phyloP scores from a whole-genome alignment of 2,329 filamentous ascomycete genomes.

The Passalora sequoiae region DNA sequence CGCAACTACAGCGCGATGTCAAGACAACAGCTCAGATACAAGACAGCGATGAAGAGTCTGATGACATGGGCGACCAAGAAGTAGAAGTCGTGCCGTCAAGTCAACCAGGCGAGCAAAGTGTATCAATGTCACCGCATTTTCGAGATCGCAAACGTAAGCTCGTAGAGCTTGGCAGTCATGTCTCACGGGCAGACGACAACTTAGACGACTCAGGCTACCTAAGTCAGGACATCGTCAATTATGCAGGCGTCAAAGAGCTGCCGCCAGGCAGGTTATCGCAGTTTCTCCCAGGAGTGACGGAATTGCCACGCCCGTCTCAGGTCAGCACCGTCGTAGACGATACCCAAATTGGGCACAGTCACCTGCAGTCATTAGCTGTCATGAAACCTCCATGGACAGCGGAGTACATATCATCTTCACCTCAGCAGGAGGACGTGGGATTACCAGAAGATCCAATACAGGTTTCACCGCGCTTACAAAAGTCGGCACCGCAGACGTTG shows the following conservation, averaged over 20 bases:
- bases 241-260: too few species aligned
- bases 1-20: conserved; percentile 11
- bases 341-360: neutral
- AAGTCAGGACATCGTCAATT: neutral
- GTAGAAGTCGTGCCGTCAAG: conserved; percentile 9
- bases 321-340: conserved; percentile 11
- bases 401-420: conserved; percentile 1
- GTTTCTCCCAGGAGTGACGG: neutral
- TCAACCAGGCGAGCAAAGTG: conserved; percentile 6
- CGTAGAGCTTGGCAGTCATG: neutral
- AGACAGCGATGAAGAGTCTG: neutral
- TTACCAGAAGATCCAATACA: conserved; percentile 1
- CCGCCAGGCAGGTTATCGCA: too few species aligned
- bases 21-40: neutral
- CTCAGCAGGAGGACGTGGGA: neutral
- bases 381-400: neutral
- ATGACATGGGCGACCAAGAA: conserved; percentile 3
- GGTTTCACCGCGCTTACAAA: neutral
- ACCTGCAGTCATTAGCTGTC: neutral
- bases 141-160: neutral
- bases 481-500: conserved; percentile 5
- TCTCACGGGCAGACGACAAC: neutral
- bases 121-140: neutral
- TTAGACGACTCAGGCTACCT: conserved; percentile 8
- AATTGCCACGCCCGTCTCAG: conserved; percentile 7